phyloP scores from a whole-genome alignment of 1,284 basidiomycete species.

The Phaffia rhodozyma region DNA sequence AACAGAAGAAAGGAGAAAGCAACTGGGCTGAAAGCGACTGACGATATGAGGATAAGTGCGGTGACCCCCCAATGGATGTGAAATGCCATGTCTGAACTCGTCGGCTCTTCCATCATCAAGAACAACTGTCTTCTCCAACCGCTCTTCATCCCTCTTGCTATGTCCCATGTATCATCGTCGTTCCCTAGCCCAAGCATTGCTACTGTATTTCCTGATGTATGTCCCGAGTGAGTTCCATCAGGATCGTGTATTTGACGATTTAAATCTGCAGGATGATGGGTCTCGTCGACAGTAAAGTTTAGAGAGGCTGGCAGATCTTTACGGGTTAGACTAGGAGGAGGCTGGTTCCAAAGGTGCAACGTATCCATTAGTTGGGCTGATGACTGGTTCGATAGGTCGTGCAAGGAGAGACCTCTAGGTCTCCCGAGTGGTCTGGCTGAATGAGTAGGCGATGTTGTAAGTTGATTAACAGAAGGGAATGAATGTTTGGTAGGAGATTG shows the following conservation, averaged over 20 bases:
- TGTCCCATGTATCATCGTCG: constrained; percentile 33
- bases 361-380: constrained; percentile 1
- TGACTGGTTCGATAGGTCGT: constrained; percentile 1
- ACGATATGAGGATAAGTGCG: constrained; percentile 35
- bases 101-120: constrained; percentile 34
- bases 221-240: background rate
- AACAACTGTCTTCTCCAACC: constrained; percentile 34
- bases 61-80: constrained; percentile 33
- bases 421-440: background rate
- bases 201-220: background rate
- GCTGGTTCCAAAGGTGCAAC: background rate
- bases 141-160: constrained; percentile 30
- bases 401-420: background rate
- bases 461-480: background rate
- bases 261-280: background rate
- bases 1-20: background rate
- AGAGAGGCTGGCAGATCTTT: background rate
- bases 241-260: no score
- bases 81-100: constrained; percentile 33
- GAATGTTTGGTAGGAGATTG: background rate
- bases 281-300: constrained; percentile 14
- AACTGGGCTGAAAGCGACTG: constrained; percentile 8
- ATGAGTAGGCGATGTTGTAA: background rate
- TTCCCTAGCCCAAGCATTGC: constrained; percentile 4
- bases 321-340: background rate